Base-by-base conservation (phyloP, 176 grass and related monocot genomes). In the Pharus latifolius region DNA sequence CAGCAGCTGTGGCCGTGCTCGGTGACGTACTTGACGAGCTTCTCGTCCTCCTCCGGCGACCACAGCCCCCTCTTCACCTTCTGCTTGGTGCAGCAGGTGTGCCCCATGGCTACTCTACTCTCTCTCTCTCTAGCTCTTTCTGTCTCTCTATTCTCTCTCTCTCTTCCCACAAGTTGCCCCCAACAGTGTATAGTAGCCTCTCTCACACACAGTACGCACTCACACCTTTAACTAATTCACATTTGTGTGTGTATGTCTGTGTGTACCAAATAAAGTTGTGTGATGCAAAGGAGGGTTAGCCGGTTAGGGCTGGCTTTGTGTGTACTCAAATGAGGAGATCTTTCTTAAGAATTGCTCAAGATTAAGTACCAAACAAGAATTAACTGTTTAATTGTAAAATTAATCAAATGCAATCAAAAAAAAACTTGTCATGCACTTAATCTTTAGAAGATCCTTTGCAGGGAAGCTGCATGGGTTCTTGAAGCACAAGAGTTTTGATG, bases 21-120 rank as follows among this genome's bases (percentile, higher is more conserved):
- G 51, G 87, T 86, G 84, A 99, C 88, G 79, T 94, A 84, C 54
- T 72, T 91, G 57, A 81, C 42, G 28, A 99, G 95, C 84, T 77
- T 99, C 57, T 94, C 87, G 68, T 99, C 95, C 81, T 99, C 95
- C 75, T 99, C 95, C 55, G 95, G 95, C 58, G 95, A 99, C 95
- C 95, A 99, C 9, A 99, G 75, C 30, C 95, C 95, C n/a, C 90
- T 74, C 79, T 99, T 99, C 66, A 99, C 89, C 95, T 91, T 99
- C 80, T 99, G 95, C 87, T 99, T 99, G 90, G 78, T 94, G 81
- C 95, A 99, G 75, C 95, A 99, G 67, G 84, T 87, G 64, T 99
- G 95, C 81, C 95, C 90, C 95, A 99, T 99, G 33, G 58, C 46
- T 22, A 67, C 34, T 15, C 14, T 29, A 2, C 64, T 2, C 45